Evolutionary conservation across 2,329 filamentous ascomycete genomes (phyloP).

Genomic region (Cladosporium sp.): DNA sequence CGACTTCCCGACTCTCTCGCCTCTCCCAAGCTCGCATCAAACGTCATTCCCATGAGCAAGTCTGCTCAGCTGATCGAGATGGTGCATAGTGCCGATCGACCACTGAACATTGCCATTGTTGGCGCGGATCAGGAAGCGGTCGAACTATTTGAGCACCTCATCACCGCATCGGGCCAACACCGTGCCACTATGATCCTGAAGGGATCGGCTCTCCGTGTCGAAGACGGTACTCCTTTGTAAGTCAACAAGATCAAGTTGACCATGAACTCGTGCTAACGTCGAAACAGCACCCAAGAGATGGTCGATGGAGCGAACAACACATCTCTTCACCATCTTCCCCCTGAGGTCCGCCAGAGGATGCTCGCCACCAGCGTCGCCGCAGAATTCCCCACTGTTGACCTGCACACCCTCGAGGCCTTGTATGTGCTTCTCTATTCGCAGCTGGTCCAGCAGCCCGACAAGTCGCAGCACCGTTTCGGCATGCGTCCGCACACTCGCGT

Average conservation of each 20-base stretch:
- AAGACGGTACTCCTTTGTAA: conserved; percentile 20
- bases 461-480: conserved; percentile 20
- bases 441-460: conserved; percentile 18
- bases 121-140: conserved; percentile 24
- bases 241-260: conserved; percentile 8
- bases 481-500: conserved; percentile 17
- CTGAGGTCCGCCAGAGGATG: conserved; percentile 18
- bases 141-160: conserved; percentile 22
- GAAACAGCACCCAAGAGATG: conserved; percentile 14
- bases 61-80: conserved; percentile 18
- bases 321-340: conserved; percentile 15
- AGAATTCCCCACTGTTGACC: conserved; percentile 18
- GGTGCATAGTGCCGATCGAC: conserved; percentile 12
- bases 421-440: conserved; percentile 24
- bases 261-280: neutral
- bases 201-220: conserved; percentile 21
- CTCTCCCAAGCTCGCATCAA: conserved; percentile 12
- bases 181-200: conserved; percentile 21
- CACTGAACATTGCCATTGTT: conserved; percentile 22
- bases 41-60: conserved; percentile 18
- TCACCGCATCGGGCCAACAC: conserved; percentile 17
- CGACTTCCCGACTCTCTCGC: conserved; percentile 16
- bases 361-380: conserved; percentile 9
- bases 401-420: conserved; percentile 20
- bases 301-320: conserved; percentile 10